These are phyloP conservation scores for Biscutella laevigata DNA, from an alignment of 441 rosid species.

Conservation along the genomic window DNA sequence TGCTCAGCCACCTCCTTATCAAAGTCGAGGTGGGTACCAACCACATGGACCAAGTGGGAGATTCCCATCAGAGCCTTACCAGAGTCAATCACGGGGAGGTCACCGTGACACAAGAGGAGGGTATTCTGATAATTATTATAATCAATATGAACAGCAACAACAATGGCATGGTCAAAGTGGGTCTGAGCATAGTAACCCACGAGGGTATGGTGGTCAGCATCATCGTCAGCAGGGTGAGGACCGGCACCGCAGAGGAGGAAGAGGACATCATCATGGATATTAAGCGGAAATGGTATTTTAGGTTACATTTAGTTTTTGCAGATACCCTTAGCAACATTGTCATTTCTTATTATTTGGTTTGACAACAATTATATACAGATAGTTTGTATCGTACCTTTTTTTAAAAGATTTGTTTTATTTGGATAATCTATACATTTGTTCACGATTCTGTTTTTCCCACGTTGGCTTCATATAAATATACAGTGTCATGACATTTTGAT, in stretches of 20 bases:
- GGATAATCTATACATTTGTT: background rate
- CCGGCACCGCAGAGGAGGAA: slow-evolving; percentile 17
- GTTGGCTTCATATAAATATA: background rate
- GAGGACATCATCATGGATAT: slow-evolving; percentile 29
- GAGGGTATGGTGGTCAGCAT: slow-evolving; percentile 26
- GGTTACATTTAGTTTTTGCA: background rate
- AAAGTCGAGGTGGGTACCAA: slow-evolving; percentile 26
- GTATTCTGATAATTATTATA: slow-evolving; percentile 16
- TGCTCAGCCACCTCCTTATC: slow-evolving; percentile 23
- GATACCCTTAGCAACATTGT: background rate
- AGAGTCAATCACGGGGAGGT: slow-evolving; percentile 26
- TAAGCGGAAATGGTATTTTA: slow-evolving; percentile 17
- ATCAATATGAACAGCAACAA: slow-evolving; percentile 23
- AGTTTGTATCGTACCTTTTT: slow-evolving; percentile 13
- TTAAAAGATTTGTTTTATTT: background rate
- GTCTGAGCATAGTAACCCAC: slow-evolving; percentile 13
- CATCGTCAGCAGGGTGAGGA: slow-evolving; percentile 23
- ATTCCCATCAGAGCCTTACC: slow-evolving; percentile 31
- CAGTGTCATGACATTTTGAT: background rate
- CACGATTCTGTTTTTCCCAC: background rate
- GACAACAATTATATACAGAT: background rate
- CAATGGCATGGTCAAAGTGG: slow-evolving; percentile 20
- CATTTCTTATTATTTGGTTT: background rate
- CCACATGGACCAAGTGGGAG: slow-evolving; percentile 30
- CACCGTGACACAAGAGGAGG: slow-evolving; percentile 32